A percentile compares a stretch with the other conserved stretches of the same genome.
phyloP scores from a whole-genome alignment of 192 early-diverging fungal species.

The Spizellomyces sp. region DNA sequence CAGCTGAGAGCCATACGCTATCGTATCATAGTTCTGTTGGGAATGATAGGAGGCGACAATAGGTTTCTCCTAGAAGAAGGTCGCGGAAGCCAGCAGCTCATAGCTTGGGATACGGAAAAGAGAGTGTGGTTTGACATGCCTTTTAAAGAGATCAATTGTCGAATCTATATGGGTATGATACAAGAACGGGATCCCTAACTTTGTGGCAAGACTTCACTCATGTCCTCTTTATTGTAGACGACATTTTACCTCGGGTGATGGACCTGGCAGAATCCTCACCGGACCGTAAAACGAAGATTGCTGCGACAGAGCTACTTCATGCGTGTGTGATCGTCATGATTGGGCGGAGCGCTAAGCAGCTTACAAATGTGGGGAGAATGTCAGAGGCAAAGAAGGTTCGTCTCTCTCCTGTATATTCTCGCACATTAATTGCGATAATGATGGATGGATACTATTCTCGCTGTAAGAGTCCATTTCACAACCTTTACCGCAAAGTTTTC shows the following conservation, averaged over 20 bases:
- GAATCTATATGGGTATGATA: constrained; percentile 64
- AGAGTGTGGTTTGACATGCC: constrained; percentile 62
- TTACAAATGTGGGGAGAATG: constrained; percentile 7
- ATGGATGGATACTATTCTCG: constrained; percentile 19
- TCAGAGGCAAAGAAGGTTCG: constrained; percentile 11
- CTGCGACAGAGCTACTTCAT: constrained; percentile 74
- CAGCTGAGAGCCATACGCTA: constrained; percentile 58
- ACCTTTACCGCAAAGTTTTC: constrained; percentile 67
- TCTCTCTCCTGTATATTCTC: not conserved
- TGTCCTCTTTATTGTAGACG: constrained; percentile 52
- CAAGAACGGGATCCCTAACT: not conserved
- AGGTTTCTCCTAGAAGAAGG: constrained; percentile 22
- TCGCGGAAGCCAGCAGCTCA: constrained; percentile 29
- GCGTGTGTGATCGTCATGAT: constrained; percentile 74
- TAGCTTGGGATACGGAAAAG: constrained; percentile 74
- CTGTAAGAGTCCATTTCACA: constrained; percentile 55
- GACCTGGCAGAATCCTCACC: constrained; percentile 74
- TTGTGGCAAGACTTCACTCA: too few relatives aligned
- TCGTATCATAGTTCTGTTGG: constrained; percentile 64
- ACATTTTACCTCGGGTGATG: constrained; percentile 74
- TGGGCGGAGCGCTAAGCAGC: constrained; percentile 50
- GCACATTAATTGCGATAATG: not conserved
- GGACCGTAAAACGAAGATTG: constrained; percentile 74
- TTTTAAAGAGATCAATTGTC: constrained; percentile 67
- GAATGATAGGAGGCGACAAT: constrained; percentile 63